These are phyloP conservation scores for Physcia stellaris DNA, from an alignment of 495 filamentous ascomycete species.

Conservation along the genomic window DNA sequence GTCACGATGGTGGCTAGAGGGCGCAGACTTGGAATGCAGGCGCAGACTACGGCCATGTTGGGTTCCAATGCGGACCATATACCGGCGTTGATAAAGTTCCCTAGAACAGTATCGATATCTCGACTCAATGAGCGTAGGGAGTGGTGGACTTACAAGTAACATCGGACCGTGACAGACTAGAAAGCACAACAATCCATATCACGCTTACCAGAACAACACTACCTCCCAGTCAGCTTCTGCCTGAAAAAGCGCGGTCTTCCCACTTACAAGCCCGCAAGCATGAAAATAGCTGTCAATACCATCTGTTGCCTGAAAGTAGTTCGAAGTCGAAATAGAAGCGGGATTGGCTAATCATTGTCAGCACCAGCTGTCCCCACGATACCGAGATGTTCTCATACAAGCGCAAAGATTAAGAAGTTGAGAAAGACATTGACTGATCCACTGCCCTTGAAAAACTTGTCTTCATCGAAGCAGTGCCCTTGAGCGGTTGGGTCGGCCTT, in stretches of 20 bases:
- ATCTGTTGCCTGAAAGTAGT: constrained; percentile 6
- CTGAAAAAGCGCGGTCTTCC: background rate
- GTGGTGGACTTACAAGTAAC: constrained; percentile 4
- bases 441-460: constrained; percentile 6
- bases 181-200: constrained; percentile 12
- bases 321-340: constrained; percentile 11
- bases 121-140: background rate
- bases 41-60: constrained; percentile 11
- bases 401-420: constrained; percentile 9
- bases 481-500: background rate
- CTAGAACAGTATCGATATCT: background rate
- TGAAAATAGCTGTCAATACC: constrained; percentile 12
- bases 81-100: constrained; percentile 14
- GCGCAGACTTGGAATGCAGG: constrained; percentile 12
- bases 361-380: background rate
- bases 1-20: constrained; percentile 5
- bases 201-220: constrained; percentile 12
- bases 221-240: constrained; percentile 1
- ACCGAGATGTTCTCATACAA: background rate
- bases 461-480: constrained; percentile 7
- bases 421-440: constrained; percentile 10
- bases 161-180: constrained; percentile 5
- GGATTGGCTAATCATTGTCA: constrained; percentile 9
- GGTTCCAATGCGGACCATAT: constrained; percentile 13
- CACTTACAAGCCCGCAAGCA: constrained; percentile 11